Evolutionary conservation across 805 yeast genomes (phyloP).

Genomic region (Kregervanrija pseudodelftensis): DNA sequence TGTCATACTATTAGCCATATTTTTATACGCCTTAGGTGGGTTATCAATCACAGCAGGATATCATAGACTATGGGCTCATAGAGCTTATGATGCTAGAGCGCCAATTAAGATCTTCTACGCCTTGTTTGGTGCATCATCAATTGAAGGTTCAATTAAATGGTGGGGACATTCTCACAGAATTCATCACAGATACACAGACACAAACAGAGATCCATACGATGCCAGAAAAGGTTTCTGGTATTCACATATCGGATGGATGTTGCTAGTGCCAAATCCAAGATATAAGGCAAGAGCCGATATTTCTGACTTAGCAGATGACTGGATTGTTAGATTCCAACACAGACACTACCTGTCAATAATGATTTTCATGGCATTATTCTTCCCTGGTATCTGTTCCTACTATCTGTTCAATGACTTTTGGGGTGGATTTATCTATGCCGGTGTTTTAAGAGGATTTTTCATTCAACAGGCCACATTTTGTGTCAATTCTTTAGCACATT

Average conservation of each 20-base stretch:
- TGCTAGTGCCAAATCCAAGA: constrained; percentile 72
- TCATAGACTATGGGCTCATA: constrained; percentile 75
- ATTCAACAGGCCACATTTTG: constrained; percentile 85
- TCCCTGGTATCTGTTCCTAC: constrained; percentile 56
- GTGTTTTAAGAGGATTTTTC: constrained; percentile 57
- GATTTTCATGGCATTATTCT: constrained; percentile 50
- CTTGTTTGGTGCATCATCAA: constrained; percentile 73
- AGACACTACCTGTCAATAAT: constrained; percentile 63
- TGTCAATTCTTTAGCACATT: constrained; percentile 80
- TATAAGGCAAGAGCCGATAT: constrained; percentile 77
- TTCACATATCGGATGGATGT: constrained; percentile 85
- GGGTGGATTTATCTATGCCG: constrained; percentile 76
- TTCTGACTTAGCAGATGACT: constrained; percentile 68
- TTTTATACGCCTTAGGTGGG: constrained; percentile 56
- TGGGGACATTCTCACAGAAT: constrained; percentile 84
- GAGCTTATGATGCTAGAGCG: constrained; percentile 56
- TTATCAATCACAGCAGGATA: constrained; percentile 79
- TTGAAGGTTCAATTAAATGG: constrained; percentile 84
- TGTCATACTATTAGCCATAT: constrained; percentile 39
- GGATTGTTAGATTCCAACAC: constrained; percentile 77
- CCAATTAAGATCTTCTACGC: constrained; percentile 63
- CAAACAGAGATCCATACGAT: constrained; percentile 77
- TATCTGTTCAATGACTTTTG: constrained; percentile 49
- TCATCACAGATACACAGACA: constrained; percentile 83
- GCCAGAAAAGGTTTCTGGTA: constrained; percentile 81